Evolutionary conservation across 129 eudicot species (phyloP).

Genomic region (Gnaphalium uliginosum): DNA sequence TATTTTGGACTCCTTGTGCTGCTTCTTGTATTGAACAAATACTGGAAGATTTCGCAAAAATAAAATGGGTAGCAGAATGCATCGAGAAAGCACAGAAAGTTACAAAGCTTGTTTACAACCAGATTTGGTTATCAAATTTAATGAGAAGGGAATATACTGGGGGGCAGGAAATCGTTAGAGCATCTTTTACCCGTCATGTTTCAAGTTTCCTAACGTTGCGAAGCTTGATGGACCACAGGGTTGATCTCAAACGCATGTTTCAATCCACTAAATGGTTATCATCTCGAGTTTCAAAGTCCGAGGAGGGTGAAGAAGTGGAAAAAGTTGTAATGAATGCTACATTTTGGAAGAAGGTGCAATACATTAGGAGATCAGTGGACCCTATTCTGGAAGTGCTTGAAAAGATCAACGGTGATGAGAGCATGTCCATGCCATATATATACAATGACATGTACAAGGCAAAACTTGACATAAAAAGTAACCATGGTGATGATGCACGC

Average conservation of each 20-base stretch:
- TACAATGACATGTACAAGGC: conserved; percentile 81
- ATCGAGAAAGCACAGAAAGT: conserved; percentile 79
- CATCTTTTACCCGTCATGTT: conserved; percentile 57
- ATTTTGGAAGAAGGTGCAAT: conserved; percentile 86
- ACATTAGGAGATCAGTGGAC: conserved; percentile 67
- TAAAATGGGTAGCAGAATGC: conserved; percentile 82
- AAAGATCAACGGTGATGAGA: conserved; percentile 58
- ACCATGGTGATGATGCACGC: conserved; percentile 78
- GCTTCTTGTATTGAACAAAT: conserved; percentile 72
- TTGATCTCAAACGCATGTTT: conserved; percentile 75
- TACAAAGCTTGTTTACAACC: conserved; percentile 80
- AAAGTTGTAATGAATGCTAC: conserved; percentile 64
- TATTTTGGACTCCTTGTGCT: conserved; percentile 95
- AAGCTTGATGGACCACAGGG: conserved; percentile 63
- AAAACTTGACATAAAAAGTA: conserved; percentile 72
- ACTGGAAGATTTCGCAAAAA: conserved; percentile 73
- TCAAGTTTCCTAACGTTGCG: conserved; percentile 78
- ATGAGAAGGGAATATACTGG: conserved; percentile 80
- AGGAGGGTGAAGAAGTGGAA: conserved; percentile 88
- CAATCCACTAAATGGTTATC: conserved; percentile 84
- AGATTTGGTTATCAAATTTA: conserved; percentile 62
- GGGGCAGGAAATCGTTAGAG: conserved; percentile 80
- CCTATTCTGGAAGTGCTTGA: conserved; percentile 79
- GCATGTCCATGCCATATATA: conserved; percentile 73
- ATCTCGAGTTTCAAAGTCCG: conserved; percentile 70